Evolutionary conservation across 2,329 filamentous ascomycete genomes (phyloP).

Genomic region (Penicillium sp.): DNA sequence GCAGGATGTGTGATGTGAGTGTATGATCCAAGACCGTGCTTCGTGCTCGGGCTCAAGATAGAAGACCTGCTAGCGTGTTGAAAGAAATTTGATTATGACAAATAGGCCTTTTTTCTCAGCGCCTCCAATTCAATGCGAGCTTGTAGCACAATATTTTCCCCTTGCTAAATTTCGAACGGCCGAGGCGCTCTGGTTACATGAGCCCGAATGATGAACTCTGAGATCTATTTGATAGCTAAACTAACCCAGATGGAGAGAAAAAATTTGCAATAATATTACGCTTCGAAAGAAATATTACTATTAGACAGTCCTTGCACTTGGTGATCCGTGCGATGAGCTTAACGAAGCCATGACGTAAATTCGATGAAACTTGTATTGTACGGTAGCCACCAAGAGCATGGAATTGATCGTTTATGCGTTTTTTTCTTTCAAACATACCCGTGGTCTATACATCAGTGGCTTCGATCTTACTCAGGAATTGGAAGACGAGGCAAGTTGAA

Average conservation of each 20-base stretch:
- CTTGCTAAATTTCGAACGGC: background rate
- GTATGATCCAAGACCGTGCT: background rate
- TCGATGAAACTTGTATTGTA: background rate
- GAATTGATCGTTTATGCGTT: background rate
- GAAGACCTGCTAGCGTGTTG: background rate
- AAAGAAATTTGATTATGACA: background rate
- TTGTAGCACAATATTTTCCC: background rate
- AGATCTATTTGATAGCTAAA: background rate
- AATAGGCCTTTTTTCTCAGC: background rate
- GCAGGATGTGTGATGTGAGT: background rate
- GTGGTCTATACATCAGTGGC: background rate
- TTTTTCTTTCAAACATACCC: background rate
- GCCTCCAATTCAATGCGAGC: background rate
- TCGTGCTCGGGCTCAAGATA: background rate
- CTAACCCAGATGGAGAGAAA: background rate
- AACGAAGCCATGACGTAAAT: background rate
- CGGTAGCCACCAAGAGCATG: background rate
- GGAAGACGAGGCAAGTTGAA: slow-evolving; percentile 1
- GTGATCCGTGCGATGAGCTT: background rate
- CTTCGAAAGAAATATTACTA: background rate
- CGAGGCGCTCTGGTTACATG: background rate
- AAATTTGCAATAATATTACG: background rate
- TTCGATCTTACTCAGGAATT: background rate
- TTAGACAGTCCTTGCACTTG: background rate
- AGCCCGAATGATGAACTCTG: background rate